These are phyloP conservation scores for Pouteria campechiana DNA, from an alignment of 179 eudicot genomes.

Conservation along the genomic window DNA sequence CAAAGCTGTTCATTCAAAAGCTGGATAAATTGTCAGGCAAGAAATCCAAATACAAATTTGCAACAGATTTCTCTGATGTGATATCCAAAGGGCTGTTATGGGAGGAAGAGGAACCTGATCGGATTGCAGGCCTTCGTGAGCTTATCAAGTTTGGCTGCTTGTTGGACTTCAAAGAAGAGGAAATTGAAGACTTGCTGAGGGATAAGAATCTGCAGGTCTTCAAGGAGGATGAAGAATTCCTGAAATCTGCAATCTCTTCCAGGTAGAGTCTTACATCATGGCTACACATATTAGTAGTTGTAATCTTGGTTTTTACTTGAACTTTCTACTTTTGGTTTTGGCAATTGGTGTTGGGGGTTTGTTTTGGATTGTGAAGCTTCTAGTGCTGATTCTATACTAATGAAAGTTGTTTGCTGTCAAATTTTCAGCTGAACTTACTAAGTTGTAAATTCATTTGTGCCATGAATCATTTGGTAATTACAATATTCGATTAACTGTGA, in stretches of 20 bases:
- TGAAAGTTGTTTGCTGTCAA: no score
- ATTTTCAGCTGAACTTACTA: no score
- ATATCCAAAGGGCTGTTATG: constrained; percentile 51
- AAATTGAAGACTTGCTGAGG: constrained; percentile 42
- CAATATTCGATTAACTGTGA: no score
- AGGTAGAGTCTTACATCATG: no score
- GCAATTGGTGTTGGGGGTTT: no score
- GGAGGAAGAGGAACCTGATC: constrained; percentile 34
- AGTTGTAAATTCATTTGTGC: no score
- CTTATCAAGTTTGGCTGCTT: constrained; percentile 43
- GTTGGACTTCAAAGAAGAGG: constrained; percentile 39
- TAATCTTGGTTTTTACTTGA: no score
- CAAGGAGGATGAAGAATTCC: constrained; percentile 47
- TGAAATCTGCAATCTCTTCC: constrained; percentile 29
- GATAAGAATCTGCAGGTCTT: constrained; percentile 47
- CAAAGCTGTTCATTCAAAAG: constrained; percentile 28
- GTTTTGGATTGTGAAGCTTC: no score
- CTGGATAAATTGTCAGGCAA: constrained; percentile 19
- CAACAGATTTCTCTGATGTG: constrained; percentile 38
- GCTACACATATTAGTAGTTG: no score
- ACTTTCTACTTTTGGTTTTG: no score
- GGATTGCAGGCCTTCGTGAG: constrained; percentile 22
- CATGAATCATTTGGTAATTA: no score
- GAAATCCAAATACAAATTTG: constrained; percentile 34
- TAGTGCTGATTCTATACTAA: no score